Percentiles rank a stretch among this genome's conserved stretches.
These are phyloP conservation scores for Terana coerulea DNA, from an alignment of 768 basidiomycete species.

Conservation along the genomic window DNA sequence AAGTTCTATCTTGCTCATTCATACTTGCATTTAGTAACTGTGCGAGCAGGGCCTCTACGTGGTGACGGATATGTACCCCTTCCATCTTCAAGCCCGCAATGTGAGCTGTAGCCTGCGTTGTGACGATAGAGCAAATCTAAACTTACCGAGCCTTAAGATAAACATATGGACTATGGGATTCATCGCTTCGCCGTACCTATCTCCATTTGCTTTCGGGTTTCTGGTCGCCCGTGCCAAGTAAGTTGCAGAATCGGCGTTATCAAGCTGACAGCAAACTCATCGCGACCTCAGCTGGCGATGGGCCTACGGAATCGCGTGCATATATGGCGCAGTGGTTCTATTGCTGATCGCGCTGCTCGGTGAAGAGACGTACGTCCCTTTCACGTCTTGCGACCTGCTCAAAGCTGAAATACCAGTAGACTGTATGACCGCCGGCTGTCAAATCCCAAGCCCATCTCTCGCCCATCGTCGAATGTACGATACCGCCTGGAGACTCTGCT, in stretches of 20 bases:
- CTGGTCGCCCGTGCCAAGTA: slow-evolving; percentile 44
- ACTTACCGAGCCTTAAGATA: too few species aligned
- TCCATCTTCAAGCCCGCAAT: slow-evolving; percentile 66
- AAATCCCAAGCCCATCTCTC: slow-evolving; percentile 35
- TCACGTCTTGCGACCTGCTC: background rate
- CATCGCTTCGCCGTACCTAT: slow-evolving; percentile 50
- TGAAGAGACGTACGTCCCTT: slow-evolving; percentile 52
- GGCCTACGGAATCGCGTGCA: slow-evolving; percentile 58
- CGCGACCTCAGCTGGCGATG: slow-evolving; percentile 43
- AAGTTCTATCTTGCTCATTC: background rate
- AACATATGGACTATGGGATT: slow-evolving; percentile 65
- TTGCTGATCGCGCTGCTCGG: slow-evolving; percentile 51
- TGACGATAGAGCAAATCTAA: background rate
- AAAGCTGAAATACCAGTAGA: slow-evolving; percentile 29
- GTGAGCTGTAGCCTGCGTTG: slow-evolving; percentile 26
- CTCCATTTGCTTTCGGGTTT: slow-evolving; percentile 57
- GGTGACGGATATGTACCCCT: slow-evolving; percentile 62
- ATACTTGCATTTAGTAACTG: slow-evolving; percentile 24
- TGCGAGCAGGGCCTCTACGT: slow-evolving; percentile 51
- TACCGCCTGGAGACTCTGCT: slow-evolving; percentile 53
- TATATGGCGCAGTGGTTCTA: slow-evolving; percentile 51
- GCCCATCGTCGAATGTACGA: slow-evolving; percentile 35
- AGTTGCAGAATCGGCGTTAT: slow-evolving; percentile 26
- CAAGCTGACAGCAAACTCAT: background rate
- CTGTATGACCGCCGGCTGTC: slow-evolving; percentile 52